A percentile compares a stretch with the other conserved stretches of the same genome.
Evolutionary conservation across 192 early-diverging fungal genomes (phyloP).

Genomic region (Chytriomyces sp.): DNA sequence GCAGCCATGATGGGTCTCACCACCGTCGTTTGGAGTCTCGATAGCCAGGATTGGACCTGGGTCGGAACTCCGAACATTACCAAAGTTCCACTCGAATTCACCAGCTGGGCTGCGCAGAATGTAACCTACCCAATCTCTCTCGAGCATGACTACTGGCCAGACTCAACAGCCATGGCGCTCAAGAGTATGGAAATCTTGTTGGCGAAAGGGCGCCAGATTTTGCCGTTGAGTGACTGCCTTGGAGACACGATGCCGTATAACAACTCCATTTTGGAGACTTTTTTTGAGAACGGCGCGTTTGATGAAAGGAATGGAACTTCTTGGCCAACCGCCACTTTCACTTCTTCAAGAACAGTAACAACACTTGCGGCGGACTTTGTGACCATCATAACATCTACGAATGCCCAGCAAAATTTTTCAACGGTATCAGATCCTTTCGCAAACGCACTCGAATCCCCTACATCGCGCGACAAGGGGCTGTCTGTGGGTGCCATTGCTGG

Average conservation of each 20-base stretch:
- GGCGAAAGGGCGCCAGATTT: neutral
- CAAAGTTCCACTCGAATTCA: conserved; percentile 1
- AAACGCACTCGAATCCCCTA: too few relatives aligned
- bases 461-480: too few relatives aligned
- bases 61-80: neutral
- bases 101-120: neutral
- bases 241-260: neutral
- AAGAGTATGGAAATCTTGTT: conserved; percentile 4
- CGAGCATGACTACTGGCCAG: conserved; percentile 2
- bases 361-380: too few relatives aligned
- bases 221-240: neutral
- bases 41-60: conserved; percentile 32
- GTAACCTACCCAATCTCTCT: neutral
- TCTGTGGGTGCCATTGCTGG: too few relatives aligned
- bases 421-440: too few relatives aligned
- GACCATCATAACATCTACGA: too few relatives aligned
- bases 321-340: neutral
- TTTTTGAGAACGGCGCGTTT: conserved; percentile 10
- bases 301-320: neutral
- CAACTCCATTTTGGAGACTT: neutral
- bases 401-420: too few relatives aligned
- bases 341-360: too few relatives aligned
- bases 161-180: neutral
- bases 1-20: conserved; percentile 54
- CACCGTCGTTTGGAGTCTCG: conserved; percentile 39